Percentiles rank a stretch among this genome's conserved stretches.
phyloP scores from a whole-genome alignment of 1,284 basidiomycete genomes.

The Wolfiporia cocos region DNA sequence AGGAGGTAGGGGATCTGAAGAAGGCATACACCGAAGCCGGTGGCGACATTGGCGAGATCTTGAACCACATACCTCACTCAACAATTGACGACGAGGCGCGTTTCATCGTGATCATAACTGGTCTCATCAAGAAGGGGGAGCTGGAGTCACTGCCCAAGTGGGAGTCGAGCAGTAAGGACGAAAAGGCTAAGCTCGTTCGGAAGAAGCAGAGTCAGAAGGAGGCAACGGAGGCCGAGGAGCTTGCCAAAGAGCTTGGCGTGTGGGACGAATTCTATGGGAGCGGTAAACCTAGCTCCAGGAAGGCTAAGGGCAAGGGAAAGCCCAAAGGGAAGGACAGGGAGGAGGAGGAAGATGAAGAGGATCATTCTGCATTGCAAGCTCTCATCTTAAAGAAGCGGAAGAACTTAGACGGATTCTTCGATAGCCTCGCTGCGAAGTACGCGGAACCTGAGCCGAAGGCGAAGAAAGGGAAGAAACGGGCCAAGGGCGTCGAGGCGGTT shows the following conservation, averaged over 20 bases:
- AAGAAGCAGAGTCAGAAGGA: conserved; percentile 74
- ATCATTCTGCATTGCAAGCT: conserved; percentile 71
- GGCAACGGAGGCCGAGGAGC: conserved; percentile 78
- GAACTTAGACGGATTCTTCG: conserved; percentile 67
- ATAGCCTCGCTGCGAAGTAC: conserved; percentile 82
- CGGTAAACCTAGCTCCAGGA: conserved; percentile 64
- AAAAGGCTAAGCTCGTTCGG: conserved; percentile 69
- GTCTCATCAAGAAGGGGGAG: conserved; percentile 58
- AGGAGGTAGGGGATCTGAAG: conserved; percentile 78
- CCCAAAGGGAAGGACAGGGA: conserved; percentile 30
- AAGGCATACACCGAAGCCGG: conserved; percentile 60
- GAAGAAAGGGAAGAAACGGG: conserved; percentile 51
- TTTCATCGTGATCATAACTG: conserved; percentile 67
- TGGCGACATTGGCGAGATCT: conserved; percentile 75
- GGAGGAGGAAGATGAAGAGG: conserved; percentile 40
- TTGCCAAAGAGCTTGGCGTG: conserved; percentile 86
- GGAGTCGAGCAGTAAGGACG: conserved; percentile 68
- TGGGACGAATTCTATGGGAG: conserved; percentile 94
- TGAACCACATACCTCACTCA: conserved; percentile 82
- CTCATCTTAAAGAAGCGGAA: conserved; percentile 78
- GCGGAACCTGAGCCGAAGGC: conserved; percentile 38
- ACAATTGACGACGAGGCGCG: conserved; percentile 78
- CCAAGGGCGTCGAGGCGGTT: conserved; percentile 32
- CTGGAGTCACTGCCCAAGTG: conserved; percentile 59
- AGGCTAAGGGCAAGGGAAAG: conserved; percentile 52